Evolutionary conservation across 1,284 basidiomycete genomes (phyloP).

Genomic region (Fistulinella cinereoalba): DNA sequence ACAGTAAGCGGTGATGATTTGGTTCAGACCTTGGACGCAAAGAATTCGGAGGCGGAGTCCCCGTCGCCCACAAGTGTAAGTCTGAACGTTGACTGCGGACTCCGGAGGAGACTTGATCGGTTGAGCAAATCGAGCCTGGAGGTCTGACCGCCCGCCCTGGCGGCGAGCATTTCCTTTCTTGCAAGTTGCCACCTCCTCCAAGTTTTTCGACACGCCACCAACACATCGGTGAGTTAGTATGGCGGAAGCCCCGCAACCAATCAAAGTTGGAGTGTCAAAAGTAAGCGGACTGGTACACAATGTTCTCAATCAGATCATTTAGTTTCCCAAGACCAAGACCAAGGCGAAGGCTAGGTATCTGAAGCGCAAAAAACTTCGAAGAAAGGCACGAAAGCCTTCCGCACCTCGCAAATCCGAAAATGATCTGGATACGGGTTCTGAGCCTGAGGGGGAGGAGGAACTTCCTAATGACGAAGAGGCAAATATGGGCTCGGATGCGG

Average conservation of each 20-base stretch:
- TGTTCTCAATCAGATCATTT: neutral
- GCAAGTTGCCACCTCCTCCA: too few species aligned
- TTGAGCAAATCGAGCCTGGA: too few species aligned
- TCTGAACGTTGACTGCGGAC: too few species aligned
- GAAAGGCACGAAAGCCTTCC: constrained; percentile 25
- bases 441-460: constrained; percentile 15
- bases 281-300: constrained; percentile 13
- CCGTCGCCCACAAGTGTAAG: too few species aligned
- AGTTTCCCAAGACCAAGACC: constrained; percentile 20
- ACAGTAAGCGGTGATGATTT: too few species aligned
- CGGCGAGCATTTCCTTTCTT: constrained; percentile 16
- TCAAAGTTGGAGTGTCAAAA: constrained; percentile 12
- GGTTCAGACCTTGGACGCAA: too few species aligned
- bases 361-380: constrained; percentile 30
- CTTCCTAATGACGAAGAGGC: neutral
- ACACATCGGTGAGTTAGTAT: constrained; percentile 10
- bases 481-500: neutral
- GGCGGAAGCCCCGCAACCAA: constrained; percentile 10
- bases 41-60: too few species aligned
- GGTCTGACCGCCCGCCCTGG: too few species aligned
- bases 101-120: too few species aligned
- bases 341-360: constrained; percentile 31
- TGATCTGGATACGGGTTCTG: neutral
- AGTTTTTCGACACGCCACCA: neutral
- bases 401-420: constrained; percentile 13